phyloP scores from a whole-genome alignment of 2,329 filamentous ascomycete genomes.

The Exophiala sp. region DNA sequence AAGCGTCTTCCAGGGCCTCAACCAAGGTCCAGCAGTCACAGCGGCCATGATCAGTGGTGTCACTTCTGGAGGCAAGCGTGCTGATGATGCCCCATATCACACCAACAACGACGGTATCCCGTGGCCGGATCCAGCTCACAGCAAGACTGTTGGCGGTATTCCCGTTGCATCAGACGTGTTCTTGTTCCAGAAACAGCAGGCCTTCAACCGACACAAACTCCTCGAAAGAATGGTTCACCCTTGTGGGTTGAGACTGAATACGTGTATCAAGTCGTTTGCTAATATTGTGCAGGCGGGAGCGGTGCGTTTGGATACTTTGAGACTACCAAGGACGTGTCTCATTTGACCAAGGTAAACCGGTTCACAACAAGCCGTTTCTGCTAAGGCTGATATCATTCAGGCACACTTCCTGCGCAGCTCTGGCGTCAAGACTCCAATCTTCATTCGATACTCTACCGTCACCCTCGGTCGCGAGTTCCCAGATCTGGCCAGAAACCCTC shows the following conservation, averaged over 20 bases:
- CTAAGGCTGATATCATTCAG: conserved; percentile 5
- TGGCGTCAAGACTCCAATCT: conserved; percentile 44
- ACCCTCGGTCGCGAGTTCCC: conserved; percentile 43
- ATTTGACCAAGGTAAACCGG: conserved; percentile 27
- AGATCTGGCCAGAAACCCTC: conserved; percentile 46
- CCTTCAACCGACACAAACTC: conserved; percentile 55
- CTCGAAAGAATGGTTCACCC: conserved; percentile 40
- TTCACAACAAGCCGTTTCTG: conserved; percentile 26
- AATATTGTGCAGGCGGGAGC: conserved; percentile 10
- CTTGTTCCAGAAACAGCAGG: conserved; percentile 55
- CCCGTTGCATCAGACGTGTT: conserved; percentile 51
- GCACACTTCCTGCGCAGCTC: conserved; percentile 41
- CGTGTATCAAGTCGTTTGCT: not conserved
- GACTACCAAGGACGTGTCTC: conserved; percentile 27
- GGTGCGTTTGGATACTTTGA: conserved; percentile 32
- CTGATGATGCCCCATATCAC: conserved; percentile 52
- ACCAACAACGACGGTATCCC: conserved; percentile 55
- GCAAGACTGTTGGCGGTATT: conserved; percentile 53
- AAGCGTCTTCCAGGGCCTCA: conserved; percentile 40
- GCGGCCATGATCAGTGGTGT: conserved; percentile 51
- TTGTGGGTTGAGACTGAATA: conserved; percentile 16
- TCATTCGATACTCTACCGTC: conserved; percentile 46
- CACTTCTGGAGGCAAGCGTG: conserved; percentile 44
- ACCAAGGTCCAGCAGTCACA: conserved; percentile 53
- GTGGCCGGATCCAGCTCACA: conserved; percentile 49